Evolutionary conservation across 768 basidiomycete species (phyloP).

Genomic region (Russula compacta): DNA sequence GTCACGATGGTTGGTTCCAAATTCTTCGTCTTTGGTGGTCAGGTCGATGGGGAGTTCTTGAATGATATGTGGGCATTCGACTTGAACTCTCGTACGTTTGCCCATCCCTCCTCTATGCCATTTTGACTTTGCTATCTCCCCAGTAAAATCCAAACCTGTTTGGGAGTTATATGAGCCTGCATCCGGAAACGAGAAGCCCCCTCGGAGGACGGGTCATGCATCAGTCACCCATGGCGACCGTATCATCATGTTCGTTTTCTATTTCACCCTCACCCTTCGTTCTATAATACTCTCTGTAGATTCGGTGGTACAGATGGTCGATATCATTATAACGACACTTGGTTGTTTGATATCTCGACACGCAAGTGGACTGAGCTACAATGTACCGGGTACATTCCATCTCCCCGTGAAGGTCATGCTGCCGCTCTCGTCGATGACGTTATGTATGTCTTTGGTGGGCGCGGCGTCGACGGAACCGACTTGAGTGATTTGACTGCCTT

Average conservation of each 20-base stretch:
- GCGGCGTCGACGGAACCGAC: constrained; percentile 96
- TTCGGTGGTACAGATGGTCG: constrained; percentile 99
- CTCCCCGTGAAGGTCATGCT: constrained; percentile 92
- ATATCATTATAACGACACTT: constrained; percentile 98
- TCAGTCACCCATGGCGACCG: constrained; percentile 69
- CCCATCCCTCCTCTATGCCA: not conserved
- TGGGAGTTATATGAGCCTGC: constrained; percentile 77
- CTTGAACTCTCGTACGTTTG: constrained; percentile 74
- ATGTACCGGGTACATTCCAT: constrained; percentile 95
- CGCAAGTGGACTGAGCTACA: constrained; percentile 83
- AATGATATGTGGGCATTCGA: constrained; percentile 97
- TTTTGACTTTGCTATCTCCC: not conserved
- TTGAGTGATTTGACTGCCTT: constrained; percentile 91
- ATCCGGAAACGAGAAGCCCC: constrained; percentile 49
- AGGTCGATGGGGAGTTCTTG: constrained; percentile 89
- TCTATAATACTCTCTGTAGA: constrained; percentile 31
- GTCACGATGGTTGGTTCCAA: constrained; percentile 86
- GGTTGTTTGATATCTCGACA: constrained; percentile 81
- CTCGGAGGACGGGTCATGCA: constrained; percentile 86
- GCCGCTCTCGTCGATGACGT: constrained; percentile 96
- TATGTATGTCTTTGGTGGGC: constrained; percentile 93
- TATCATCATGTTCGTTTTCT: constrained; percentile 15
- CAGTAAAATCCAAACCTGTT: constrained; percentile 72
- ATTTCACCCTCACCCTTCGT: constrained; percentile 13
- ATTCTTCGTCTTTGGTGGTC: constrained; percentile 95